phyloP scores from a whole-genome alignment of 108 stramenopile species.

The Pseudonitzschia delicatissima region DNA sequence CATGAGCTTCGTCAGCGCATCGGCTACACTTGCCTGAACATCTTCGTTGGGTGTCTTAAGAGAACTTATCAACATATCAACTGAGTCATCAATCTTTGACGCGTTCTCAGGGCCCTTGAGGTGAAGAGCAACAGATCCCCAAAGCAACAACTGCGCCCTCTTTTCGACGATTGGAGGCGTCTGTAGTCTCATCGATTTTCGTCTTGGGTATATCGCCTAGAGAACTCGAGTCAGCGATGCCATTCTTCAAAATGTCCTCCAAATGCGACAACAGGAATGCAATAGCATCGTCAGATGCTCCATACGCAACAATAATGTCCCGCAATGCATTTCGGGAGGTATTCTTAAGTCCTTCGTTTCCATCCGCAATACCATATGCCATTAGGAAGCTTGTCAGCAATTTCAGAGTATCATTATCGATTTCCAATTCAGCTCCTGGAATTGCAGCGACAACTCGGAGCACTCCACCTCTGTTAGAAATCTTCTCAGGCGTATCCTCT shows the following conservation, averaged over 20 bases:
- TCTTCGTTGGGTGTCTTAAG: conserved; percentile 81
- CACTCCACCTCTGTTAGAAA: conserved; percentile 65
- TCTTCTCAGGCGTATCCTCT: conserved; percentile 69
- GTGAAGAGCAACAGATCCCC: conserved; percentile 84
- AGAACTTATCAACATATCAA: conserved; percentile 79
- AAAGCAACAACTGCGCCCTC: conserved; percentile 87
- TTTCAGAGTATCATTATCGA: conserved; percentile 58
- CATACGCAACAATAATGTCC: conserved; percentile 68
- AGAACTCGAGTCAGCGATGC: conserved; percentile 42
- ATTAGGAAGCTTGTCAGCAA: conserved; percentile 75
- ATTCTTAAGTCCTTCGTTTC: conserved; percentile 61
- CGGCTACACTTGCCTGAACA: conserved; percentile 85
- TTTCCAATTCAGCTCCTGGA: conserved; percentile 51
- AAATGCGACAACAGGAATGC: conserved; percentile 75
- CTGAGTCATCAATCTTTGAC: conserved; percentile 70
- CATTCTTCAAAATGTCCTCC: conserved; percentile 73
- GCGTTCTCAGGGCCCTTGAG: conserved; percentile 74
- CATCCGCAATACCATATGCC: conserved; percentile 82
- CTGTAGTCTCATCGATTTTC: conserved; percentile 51
- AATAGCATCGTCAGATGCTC: conserved; percentile 72
- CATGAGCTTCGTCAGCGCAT: conserved; percentile 76
- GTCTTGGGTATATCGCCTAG: conserved; percentile 51
- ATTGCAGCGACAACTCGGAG: conserved; percentile 64
- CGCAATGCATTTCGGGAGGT: conserved; percentile 67
- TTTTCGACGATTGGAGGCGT: conserved; percentile 78